Base-by-base conservation (phyloP, 225 moss, liverwort and hornwort species). In the Marchantia polymorpha region DNA sequence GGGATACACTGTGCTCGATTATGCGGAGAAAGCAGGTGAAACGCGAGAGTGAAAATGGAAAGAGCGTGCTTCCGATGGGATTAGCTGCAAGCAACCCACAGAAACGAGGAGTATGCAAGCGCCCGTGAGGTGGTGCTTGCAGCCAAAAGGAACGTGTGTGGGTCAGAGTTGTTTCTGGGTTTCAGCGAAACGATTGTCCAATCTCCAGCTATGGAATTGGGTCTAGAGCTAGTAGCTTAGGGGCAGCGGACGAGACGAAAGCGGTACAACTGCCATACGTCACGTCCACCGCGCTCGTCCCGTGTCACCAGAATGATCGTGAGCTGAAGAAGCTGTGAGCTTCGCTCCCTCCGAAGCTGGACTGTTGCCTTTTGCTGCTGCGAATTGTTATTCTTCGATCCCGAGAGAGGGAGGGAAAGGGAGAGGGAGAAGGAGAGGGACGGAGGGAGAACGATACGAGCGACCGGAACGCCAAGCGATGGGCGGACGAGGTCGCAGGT, bases 181-280 rank as follows among this genome's bases (percentile, higher is more conserved):
- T 67, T 67, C 6, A 67, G 67, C 29, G 19, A 67, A 67, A 17
- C 29, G 31, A 67, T 67, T 67, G 67, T 67, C 67, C 30, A 26
- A 31, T 12, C 14, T 67, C 67, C 12, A 67, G 67, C 67, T 67
- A 67, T 67, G 65, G 26, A 27, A 25, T 65, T 65, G 7, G 6
- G 25, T 10, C 26, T 31, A 67, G 29, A 25, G 23, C 27, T 25
- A 30, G 67, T n/a, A 30, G 15, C 39, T 39, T 39, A 39, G 39
- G 39, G 39, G 29, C 10, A 3, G 67, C 6, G 67, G n/a, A 67
- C 15, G 67, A 67, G 67, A 67, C 29, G 67, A 29, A 5, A 67
- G 30, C 61, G 61, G 61, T 17, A 61, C 61, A 61, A 61, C 61
- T 61, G 61, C 31, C 67, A 67, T 67, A 67, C 67, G 67, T 67